Base-by-base conservation (phyloP, 2,329 filamentous ascomycete genomes). In the Trichoderma guizhouense region DNA sequence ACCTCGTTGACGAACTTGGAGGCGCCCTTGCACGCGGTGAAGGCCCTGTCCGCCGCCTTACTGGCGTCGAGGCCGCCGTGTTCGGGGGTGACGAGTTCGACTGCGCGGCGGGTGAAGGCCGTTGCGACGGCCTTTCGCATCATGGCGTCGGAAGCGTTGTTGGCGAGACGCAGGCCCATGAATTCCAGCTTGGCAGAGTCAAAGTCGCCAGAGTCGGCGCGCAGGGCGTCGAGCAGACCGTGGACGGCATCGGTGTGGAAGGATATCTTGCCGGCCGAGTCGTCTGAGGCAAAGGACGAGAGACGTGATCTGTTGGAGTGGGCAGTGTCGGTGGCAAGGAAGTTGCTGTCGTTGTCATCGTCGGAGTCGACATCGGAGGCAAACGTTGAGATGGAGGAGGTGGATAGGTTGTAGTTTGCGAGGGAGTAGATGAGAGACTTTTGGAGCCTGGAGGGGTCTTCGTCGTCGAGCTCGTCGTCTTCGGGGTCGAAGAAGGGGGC, bases 211-310 rank as follows among this genome's bases (percentile, higher is more conserved):
- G 89, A 88, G 14, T 90, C 89, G 26, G 91, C 92, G 66, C 92
- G 91, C 55, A 98, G 86, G 28, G 94, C 93, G 77, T 98, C 95
- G 73, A 95, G 87, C n/a, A 98, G 88, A 73, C 93, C 95, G 74
- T 91, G 87, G 3, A 95, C 93, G 30, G 95, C 95, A 78, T 98
- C 95, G 73, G 91, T 87, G 79, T 97, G 93, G 86, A 98, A 98
- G 72, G 84, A 81, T 36, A 81, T 75, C 74, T 79, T 82, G 72
- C 81, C 82, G 18, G 90, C 89, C 0, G 91, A 93, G 75, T 91
- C 87, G 60, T 92, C 89, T 0, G 92, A 94, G 53, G 91, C 87
- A 78, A 95, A 93, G 60, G 91, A 93, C 32, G 89, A 90, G 47
- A 90, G 87, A 70, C 91, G 87, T 0, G 90, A 91, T 72, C 89